Base-by-base conservation (phyloP, 2,329 filamentous ascomycete species). In the Fusarium subtropicale region DNA sequence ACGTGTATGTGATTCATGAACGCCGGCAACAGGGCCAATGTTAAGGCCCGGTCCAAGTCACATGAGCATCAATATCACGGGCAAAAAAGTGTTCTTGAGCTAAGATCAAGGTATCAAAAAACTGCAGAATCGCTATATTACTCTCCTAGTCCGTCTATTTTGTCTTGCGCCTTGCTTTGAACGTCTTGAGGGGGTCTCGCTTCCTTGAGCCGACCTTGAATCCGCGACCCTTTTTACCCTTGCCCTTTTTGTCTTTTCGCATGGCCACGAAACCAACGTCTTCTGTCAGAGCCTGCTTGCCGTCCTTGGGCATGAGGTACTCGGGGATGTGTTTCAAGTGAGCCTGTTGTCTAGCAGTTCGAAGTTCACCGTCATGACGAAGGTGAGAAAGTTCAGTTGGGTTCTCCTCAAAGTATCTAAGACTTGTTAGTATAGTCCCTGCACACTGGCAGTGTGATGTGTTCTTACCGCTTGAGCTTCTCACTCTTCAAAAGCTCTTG, bases 241-340 rank as follows among this genome's bases (percentile, higher is more conserved):
- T 82, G 45, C 78, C 83, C 77, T 88, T 85, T 71, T 84, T 83
- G 41, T 85, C 85, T 77, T 88, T 89, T 69, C 83, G 82, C 70
- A 90, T 83, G 0, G 91, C 88, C 34, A 97, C 93, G 74, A 93
- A 96, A 3, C 93, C 93, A 56, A 94, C 85, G 60, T 92, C 86
- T 83, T 56, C 89, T 34, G 86, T 87, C 55, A 93, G 81, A 0
- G 86, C 90, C 75, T 91, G 90, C 78, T 88, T 91, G 42, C 91
- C 91, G 76, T 88, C 94, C 76, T 80, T 86, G 82, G 96, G 96
- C 73, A 99, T 83, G 53, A 99, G 82, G 77, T 99, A 99, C 47
- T 97, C 94, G 0, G 96, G 96, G 2, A 99, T 92, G 78, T 97
- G 93, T 81, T 93, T 97, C 69, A 99, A 83, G 83, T 99, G 96